phyloP scores from a whole-genome alignment of 257 asterid genomes.

The Gentiana dahurica region DNA sequence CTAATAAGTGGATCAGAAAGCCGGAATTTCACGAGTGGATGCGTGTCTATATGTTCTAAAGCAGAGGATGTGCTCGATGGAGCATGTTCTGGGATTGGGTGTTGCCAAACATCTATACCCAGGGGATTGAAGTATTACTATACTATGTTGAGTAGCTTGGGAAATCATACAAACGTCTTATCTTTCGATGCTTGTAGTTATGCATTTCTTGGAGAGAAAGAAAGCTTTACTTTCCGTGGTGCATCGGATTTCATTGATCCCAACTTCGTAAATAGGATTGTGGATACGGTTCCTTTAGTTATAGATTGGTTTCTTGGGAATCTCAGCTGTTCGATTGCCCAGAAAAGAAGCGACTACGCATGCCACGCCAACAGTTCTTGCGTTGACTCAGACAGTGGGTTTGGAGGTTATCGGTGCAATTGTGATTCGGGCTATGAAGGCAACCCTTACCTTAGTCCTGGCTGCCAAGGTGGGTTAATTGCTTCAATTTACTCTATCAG shows the following conservation, averaged over 20 bases:
- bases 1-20: slow-evolving; percentile 15
- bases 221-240: slow-evolving; percentile 34
- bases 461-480: slow-evolving; percentile 46
- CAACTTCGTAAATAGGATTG: slow-evolving; percentile 18
- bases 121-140: slow-evolving; percentile 23
- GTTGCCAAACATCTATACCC: slow-evolving; percentile 66
- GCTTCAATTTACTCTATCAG: background rate
- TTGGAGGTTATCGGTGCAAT: slow-evolving; percentile 52
- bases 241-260: slow-evolving; percentile 40
- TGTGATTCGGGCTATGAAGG: slow-evolving; percentile 52
- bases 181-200: slow-evolving; percentile 50
- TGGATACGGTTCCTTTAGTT: slow-evolving; percentile 32
- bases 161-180: slow-evolving; percentile 27
- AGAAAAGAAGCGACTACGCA: slow-evolving; percentile 16
- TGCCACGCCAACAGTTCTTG: slow-evolving; percentile 44
- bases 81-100: slow-evolving; percentile 54
- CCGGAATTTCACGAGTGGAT: slow-evolving; percentile 36
- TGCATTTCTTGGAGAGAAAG: slow-evolving; percentile 54
- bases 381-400: slow-evolving; percentile 32
- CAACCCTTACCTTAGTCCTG: slow-evolving; percentile 57
- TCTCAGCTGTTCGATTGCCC: slow-evolving; percentile 25
- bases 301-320: slow-evolving; percentile 72
- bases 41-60: slow-evolving; percentile 32
- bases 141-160: slow-evolving; percentile 8
- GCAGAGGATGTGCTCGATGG: slow-evolving; percentile 29